Evolutionary conservation across 179 eudicot species (phyloP), one percentile per base, ranked within the genome.

Genomic region (Silene noctiflora): DNA sequence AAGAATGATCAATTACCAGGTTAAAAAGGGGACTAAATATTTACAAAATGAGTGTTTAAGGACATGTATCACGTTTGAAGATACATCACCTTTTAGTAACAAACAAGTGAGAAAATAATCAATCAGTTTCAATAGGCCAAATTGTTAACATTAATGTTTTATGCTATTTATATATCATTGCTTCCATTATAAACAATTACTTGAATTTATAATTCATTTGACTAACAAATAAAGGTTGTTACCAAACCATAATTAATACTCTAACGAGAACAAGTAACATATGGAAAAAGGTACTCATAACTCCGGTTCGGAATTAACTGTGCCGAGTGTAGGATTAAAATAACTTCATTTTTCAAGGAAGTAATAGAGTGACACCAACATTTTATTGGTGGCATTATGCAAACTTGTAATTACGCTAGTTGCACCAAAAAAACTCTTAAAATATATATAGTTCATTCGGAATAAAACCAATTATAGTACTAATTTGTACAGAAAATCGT

Each of bases 1-100:
- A 42, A 4, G 55, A 58, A 25, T 31, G 21, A 29, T 20, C 9
- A 33, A 6, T 2, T 24, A 22, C 4, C 29, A 29, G n/a, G 20
- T 60, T 31, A 44, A 61, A 24, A 25, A 58, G 9, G 55, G 21
- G 25, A 4, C 11, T 24, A 39, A 27, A 27, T 63, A 63, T 46
- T 56, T 13, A 74, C 20, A 62, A 64, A 19, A 31, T 4, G 71
- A 66, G 22, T 22, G 20, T 12, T 55, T 53, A 63, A 51, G 76
- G 67, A 76, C 42, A 60, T 76, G 11, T 21, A 29, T 67, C 80
- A 80, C 68, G 77, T 76, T 80, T 77, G 66, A 51, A 22, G 79
- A 69, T 35, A 22, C 74, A 69, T 35, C 75, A 72, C 73, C 83
- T 80, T 80, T 81, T 73, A 81, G 80, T 81, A 81, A 81, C 73